Evolutionary conservation across 208 protist species (phyloP).

Genomic region (Crithidia fasciculata): DNA sequence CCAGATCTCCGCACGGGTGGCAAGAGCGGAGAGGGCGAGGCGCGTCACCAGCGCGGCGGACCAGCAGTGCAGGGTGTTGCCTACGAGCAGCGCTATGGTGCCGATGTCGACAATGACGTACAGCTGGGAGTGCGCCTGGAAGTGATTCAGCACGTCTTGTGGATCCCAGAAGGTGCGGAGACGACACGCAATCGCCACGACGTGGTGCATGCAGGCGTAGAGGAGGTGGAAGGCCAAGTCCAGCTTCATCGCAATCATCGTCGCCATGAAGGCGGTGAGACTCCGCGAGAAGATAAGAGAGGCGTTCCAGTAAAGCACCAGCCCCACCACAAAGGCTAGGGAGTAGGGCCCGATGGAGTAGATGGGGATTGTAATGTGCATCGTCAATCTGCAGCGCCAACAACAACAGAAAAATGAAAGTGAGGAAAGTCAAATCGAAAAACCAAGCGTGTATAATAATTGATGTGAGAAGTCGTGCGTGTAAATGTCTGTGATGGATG

Average conservation of each 20-base stretch:
- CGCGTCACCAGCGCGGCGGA: slow-evolving; percentile 31
- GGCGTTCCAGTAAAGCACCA: slow-evolving; percentile 70
- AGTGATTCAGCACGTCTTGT: slow-evolving; percentile 16
- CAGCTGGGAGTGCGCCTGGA: slow-evolving; percentile 28
- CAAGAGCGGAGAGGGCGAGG: slow-evolving; percentile 37
- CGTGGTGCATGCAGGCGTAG: slow-evolving; percentile 22
- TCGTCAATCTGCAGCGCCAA: background rate
- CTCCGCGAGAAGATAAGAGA: slow-evolving; percentile 32
- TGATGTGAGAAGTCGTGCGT: too few relatives aligned
- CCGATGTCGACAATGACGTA: slow-evolving; percentile 23
- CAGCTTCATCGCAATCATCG: slow-evolving; percentile 29
- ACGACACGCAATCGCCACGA: slow-evolving; percentile 7
- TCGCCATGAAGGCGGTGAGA: slow-evolving; percentile 29
- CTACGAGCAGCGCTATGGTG: slow-evolving; percentile 33
- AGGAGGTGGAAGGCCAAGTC: slow-evolving; percentile 26
- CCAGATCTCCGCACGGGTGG: slow-evolving; percentile 26
- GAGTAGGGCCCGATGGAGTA: slow-evolving; percentile 24
- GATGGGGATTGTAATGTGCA: slow-evolving; percentile 14
- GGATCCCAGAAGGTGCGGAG: slow-evolving; percentile 14
- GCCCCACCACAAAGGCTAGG: slow-evolving; percentile 7
- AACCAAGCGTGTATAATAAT: too few relatives aligned
- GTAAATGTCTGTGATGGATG: too few relatives aligned
- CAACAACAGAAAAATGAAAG: slow-evolving; percentile 4
- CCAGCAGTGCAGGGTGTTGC: slow-evolving; percentile 41
- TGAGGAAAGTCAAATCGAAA: background rate